A percentile compares a stretch with the other conserved stretches of the same genome.
Conservation (phyloP, 768 basidiomycete genomes). For the Epithele typhae region DNA sequence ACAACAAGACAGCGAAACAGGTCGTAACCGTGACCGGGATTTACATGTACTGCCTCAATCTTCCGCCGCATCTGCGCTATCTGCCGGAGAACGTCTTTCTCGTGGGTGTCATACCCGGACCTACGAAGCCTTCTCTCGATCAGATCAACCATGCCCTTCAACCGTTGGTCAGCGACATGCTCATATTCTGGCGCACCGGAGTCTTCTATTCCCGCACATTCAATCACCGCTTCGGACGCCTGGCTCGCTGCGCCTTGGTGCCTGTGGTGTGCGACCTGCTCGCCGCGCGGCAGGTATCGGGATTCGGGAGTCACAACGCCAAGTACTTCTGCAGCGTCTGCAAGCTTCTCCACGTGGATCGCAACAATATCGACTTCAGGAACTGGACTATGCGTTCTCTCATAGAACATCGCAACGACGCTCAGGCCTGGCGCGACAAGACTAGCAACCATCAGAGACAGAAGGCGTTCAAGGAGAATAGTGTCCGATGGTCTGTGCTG, state of each 20-base stretch:
- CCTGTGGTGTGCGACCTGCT: slow-evolving; percentile 34
- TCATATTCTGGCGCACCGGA: slow-evolving; percentile 30
- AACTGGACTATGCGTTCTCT: slow-evolving; percentile 21
- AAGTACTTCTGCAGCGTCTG: slow-evolving; percentile 28
- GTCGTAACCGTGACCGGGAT: slow-evolving; percentile 12
- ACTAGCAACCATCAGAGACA: neutral
- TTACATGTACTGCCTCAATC: slow-evolving; percentile 23
- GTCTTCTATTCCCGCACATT: slow-evolving; percentile 26
- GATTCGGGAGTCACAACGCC: slow-evolving; percentile 20
- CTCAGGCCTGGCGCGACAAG: slow-evolving; percentile 18
- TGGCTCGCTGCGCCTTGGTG: slow-evolving; percentile 25
- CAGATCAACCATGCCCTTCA: slow-evolving; percentile 35
- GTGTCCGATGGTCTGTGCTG: slow-evolving; percentile 26
- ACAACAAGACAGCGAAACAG: slow-evolving; percentile 2
- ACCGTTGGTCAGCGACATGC: slow-evolving; percentile 33
- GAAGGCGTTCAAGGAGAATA: slow-evolving; percentile 12
- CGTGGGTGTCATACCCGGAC: slow-evolving; percentile 39
- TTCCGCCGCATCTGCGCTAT: slow-evolving; percentile 19
- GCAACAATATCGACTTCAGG: slow-evolving; percentile 24
- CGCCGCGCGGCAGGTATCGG: slow-evolving; percentile 28
- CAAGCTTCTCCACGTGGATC: slow-evolving; percentile 17
- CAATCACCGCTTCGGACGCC: slow-evolving; percentile 21
- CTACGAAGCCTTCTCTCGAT: slow-evolving; percentile 29
- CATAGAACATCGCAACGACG: slow-evolving; percentile 17
- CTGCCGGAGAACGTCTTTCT: slow-evolving; percentile 34